A percentile compares a stretch with the other conserved stretches of the same genome.
phyloP scores from a whole-genome alignment of 495 filamentous ascomycete species.

The Bacidia rubella region DNA sequence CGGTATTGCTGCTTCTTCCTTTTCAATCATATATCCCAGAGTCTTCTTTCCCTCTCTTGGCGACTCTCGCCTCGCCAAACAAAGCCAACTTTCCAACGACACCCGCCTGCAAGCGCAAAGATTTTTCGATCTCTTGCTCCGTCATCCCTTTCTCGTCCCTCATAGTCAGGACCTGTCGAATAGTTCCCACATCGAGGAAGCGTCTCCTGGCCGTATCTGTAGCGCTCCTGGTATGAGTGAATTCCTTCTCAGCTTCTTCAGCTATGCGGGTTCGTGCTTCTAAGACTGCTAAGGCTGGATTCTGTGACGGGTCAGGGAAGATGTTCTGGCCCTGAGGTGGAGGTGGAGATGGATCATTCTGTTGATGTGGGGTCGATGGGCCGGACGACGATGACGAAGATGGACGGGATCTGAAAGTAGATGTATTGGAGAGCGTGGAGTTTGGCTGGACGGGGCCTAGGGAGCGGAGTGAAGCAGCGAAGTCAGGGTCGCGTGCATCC shows the following conservation, averaged over 20 bases:
- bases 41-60: conserved; percentile 23
- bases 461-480: conserved; percentile 44
- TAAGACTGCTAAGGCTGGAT: conserved; percentile 41
- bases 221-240: conserved; percentile 29
- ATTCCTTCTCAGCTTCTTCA: conserved; percentile 39
- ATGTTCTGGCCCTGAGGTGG: conserved; percentile 16
- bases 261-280: conserved; percentile 29
- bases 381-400: conserved; percentile 16
- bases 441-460: conserved; percentile 52
- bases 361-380: conserved; percentile 1
- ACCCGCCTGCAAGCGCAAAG: conserved; percentile 43
- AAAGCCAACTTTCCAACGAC: conserved; percentile 42
- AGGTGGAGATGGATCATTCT: conserved; percentile 5
- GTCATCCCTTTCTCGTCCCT: conserved; percentile 39
- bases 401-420: conserved; percentile 28
- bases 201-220: conserved; percentile 29
- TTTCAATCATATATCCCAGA: conserved; percentile 21
- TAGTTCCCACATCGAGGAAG: conserved; percentile 48
- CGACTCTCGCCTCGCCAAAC: conserved; percentile 27
- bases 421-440: conserved; percentile 43
- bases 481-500: conserved; percentile 51
- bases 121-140: conserved; percentile 43
- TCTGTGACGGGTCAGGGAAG: conserved; percentile 37
- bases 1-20: background rate
- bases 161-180: conserved; percentile 47